These are phyloP conservation scores for Candida argentea DNA, from an alignment of 805 yeast species.

Conservation along the genomic window DNA sequence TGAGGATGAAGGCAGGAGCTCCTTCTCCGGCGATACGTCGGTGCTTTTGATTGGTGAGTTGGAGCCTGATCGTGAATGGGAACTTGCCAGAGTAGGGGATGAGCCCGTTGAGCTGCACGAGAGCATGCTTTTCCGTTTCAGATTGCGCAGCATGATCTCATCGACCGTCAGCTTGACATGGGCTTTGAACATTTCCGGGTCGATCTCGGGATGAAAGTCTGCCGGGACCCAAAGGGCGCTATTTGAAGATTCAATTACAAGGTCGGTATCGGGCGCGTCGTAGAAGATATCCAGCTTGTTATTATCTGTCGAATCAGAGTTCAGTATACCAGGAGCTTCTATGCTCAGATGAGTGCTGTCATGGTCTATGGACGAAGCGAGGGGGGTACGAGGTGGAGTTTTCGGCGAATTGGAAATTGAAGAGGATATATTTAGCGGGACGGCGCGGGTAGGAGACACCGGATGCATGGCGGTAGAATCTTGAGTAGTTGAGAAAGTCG, in stretches of 20 bases:
- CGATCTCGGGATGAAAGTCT: slow-evolving; percentile 84
- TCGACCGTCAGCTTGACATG: slow-evolving; percentile 54
- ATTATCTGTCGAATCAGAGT: slow-evolving; percentile 6
- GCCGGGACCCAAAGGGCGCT: slow-evolving; percentile 92
- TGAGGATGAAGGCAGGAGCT: slow-evolving; percentile 3
- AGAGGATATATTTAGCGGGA: slow-evolving; percentile 1
- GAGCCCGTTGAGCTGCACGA: slow-evolving; percentile 11
- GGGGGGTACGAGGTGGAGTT: slow-evolving; percentile 1
- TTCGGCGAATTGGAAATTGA: slow-evolving; percentile 1
- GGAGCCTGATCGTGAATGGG: slow-evolving; percentile 1
- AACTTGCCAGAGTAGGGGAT: too few species aligned
- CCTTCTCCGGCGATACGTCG: slow-evolving; percentile 1
- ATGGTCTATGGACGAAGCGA: neutral
- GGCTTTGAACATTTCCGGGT: slow-evolving; percentile 74
- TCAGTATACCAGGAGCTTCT: slow-evolving; percentile 2
- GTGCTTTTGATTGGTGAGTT: slow-evolving; percentile 1
- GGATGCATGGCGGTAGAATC: slow-evolving; percentile 1
- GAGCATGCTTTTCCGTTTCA: slow-evolving; percentile 15
- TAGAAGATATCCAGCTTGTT: too few species aligned
- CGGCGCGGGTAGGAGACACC: slow-evolving; percentile 1
- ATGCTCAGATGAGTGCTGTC: slow-evolving; percentile 3
- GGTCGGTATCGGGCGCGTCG: slow-evolving; percentile 14
- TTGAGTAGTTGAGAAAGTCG: slow-evolving; percentile 1
- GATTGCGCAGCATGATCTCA: slow-evolving; percentile 35
- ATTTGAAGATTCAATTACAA: slow-evolving; percentile 20